A percentile compares a stretch with the other conserved stretches of the same genome.
Conservation (phyloP, 225 moss, liverwort and hornwort species). For the Climacium dendroides region DNA sequence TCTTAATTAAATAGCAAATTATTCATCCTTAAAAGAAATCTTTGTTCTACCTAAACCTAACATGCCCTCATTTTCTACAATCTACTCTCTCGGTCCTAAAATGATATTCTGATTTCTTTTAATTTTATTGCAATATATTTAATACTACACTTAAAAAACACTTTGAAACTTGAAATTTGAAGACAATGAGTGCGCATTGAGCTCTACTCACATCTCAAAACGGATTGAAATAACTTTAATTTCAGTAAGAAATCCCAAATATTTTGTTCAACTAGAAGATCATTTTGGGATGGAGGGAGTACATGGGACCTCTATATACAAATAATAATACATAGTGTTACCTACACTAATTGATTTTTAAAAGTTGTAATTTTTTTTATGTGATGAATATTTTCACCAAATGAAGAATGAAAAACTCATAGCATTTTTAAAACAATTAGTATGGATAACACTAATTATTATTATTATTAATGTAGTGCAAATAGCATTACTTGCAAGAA, state of each 20-base stretch:
- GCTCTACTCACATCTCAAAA: no score
- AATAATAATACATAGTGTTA: not conserved
- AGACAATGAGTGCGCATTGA: no score
- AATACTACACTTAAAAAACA: no score
- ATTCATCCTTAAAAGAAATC: not conserved
- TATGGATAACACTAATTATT: not conserved
- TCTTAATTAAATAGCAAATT: not conserved
- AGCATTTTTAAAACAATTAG: not conserved
- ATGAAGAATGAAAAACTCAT: not conserved
- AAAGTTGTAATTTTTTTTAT: not conserved
- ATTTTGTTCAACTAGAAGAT: no score
- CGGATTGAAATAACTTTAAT: no score
- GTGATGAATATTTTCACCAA: not conserved
- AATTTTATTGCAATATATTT: no score
- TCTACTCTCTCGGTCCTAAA: not conserved
- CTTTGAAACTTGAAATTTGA: no score
- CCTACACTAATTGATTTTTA: not conserved
- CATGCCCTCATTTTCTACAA: not conserved
- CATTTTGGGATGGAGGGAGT: no score
- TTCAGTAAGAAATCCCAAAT: no score
- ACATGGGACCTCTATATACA: rapidly evolving
- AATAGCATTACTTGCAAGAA: not conserved
- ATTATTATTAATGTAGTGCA: not conserved
- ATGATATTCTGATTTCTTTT: no score
- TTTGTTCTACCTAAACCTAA: not conserved